Evolutionary conservation across 768 basidiomycete species (phyloP).

Genomic region (Agaricus sinodeliciosus): DNA sequence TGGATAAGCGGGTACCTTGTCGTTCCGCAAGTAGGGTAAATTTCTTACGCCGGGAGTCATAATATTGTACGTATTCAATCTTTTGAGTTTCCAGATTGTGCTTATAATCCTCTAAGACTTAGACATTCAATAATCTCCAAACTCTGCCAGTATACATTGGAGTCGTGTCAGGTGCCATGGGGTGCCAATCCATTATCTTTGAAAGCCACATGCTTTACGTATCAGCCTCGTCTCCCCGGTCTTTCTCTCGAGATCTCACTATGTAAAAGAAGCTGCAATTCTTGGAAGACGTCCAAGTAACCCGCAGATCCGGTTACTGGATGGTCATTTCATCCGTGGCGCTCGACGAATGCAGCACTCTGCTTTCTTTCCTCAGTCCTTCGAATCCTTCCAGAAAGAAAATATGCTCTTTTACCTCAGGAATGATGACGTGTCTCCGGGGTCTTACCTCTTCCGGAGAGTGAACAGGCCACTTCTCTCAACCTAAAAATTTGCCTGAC

Average conservation of each 20-base stretch:
- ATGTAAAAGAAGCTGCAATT: slow-evolving; percentile 4
- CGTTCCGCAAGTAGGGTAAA: not conserved
- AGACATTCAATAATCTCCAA: too few species aligned
- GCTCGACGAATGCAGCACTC: not conserved
- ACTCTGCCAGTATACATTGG: too few species aligned
- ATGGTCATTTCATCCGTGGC: not conserved
- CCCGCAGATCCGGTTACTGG: slow-evolving; percentile 3
- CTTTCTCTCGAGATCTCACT: not conserved
- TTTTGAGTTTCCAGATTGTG: too few species aligned
- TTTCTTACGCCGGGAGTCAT: not conserved
- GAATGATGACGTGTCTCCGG: slow-evolving; percentile 6
- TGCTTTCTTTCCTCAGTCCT: not conserved
- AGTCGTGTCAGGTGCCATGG: too few species aligned
- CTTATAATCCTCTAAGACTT: too few species aligned
- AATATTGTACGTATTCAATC: too few species aligned
- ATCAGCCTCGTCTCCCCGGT: not conserved
- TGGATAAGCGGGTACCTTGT: not conserved
- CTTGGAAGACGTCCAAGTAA: slow-evolving; percentile 3
- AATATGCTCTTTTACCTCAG: not conserved
- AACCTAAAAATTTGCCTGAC: not conserved
- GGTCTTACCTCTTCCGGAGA: not conserved
- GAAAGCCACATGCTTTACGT: not conserved
- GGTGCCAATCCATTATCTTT: not conserved
- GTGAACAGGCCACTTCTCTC: not conserved
- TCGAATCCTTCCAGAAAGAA: not conserved